A percentile compares a stretch with the other conserved stretches of the same genome.
phyloP scores from a whole-genome alignment of 768 basidiomycete species.

The Calocybe gangraenosa region DNA sequence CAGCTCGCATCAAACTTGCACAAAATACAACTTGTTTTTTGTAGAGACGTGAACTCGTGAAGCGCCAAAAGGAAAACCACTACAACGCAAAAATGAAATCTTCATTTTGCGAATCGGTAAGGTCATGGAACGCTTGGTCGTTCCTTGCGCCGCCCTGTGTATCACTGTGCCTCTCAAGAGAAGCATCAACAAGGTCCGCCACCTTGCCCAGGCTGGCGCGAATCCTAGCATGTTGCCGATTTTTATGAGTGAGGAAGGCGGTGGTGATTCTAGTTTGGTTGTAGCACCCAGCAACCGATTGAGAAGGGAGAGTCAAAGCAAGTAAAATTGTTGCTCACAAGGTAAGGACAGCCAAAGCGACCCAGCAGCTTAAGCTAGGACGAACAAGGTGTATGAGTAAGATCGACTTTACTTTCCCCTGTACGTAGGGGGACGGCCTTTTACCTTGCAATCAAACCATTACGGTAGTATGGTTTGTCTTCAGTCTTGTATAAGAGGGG shows the following conservation, averaged over 20 bases:
- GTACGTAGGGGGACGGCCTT: too few species aligned
- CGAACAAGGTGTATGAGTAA: background rate
- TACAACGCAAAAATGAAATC: conserved; percentile 27
- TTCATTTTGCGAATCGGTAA: conserved; percentile 33
- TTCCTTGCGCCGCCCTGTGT: conserved; percentile 18
- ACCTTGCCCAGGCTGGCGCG: conserved; percentile 32
- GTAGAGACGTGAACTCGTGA: too few species aligned
- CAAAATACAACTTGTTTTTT: too few species aligned
- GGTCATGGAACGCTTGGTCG: conserved; percentile 32
- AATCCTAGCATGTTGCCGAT: conserved; percentile 29
- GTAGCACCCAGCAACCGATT: too few species aligned
- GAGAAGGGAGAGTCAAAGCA: background rate
- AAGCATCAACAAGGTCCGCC: conserved; percentile 30
- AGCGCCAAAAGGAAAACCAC: background rate
- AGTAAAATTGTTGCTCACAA: conserved; percentile 20
- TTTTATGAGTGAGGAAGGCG: conserved; percentile 30
- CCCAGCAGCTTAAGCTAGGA: conserved; percentile 35
- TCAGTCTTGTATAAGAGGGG: conserved; percentile 32
- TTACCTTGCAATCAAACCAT: conserved; percentile 34
- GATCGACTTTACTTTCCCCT: background rate
- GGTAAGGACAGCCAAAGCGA: conserved; percentile 28
- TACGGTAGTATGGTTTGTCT: conserved; percentile 34
- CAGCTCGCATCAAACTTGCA: too few species aligned
- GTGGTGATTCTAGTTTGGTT: conserved; percentile 25
- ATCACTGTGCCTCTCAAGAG: conserved; percentile 27